Evolutionary conservation across 192 early-diverging fungal genomes (phyloP), one percentile per base, ranked within the genome.

Genomic region (Coemansia sp.): DNA sequence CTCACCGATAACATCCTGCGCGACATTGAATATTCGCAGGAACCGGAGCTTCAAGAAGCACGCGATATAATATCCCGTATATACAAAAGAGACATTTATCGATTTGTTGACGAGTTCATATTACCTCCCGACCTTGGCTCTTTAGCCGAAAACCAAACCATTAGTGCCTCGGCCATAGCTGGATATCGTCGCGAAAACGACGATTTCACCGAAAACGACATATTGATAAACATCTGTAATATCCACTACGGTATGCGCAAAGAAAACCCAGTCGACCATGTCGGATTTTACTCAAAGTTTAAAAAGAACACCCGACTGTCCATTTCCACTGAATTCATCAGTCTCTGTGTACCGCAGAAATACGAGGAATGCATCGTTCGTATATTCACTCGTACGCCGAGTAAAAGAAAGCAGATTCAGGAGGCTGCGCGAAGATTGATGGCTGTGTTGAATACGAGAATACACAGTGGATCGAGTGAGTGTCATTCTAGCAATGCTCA

Each of bases 181-280:
- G 75, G 71, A 4, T 67, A 83, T 48, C 84, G 89, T 44, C 47
- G 57, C 5, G 55, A 69, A 20, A 79, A 78, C 28, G 89, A 86
- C 39, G 60, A 78, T 46, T 67, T 96, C 28, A 55, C 28, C 0
- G 79, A 79, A 51, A 59, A 80, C 5, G 93, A 94, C 57, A 81
- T 95, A 6, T 83, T 89, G 63, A 77, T 92, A 3, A 76, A 90
- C 33, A 81, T 79, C 43, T 39, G 81, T 7, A 84, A 78, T 18
- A 80, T 94, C 17, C 85, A 89, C 57, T 94, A 89, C 65, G 90
- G 89, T n/a, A 87, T 91, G 83, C 81, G 84, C 45, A 82, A 84
- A 37, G 64, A 82, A 23, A 94, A 98, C 50, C 95, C 95, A 0
- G 86, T 97, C 7, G 90, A 97, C 50, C 64, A 60, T 24, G 79